Evolutionary conservation across 208 protist genomes (phyloP).

Genomic region (Wallacemonas rigidus): DNA sequence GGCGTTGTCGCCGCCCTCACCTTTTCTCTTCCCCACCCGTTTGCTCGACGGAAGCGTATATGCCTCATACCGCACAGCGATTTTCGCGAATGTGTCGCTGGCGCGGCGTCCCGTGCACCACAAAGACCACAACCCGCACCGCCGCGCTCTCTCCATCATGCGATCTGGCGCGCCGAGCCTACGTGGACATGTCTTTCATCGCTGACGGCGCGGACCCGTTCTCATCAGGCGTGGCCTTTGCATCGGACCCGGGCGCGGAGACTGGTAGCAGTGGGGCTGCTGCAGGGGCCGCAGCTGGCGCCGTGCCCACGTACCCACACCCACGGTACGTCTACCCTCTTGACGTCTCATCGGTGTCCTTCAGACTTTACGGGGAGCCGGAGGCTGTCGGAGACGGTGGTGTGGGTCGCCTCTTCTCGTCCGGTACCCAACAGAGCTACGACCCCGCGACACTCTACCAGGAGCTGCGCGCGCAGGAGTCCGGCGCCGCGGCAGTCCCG

Average conservation of each 20-base stretch:
- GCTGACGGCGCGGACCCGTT: conserved; percentile 16
- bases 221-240: conserved; percentile 17
- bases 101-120: background rate
- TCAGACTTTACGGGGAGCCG: conserved; percentile 66
- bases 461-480: conserved; percentile 46
- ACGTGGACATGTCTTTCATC: conserved; percentile 22
- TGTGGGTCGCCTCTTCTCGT: conserved; percentile 55
- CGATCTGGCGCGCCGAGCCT: conserved; percentile 13
- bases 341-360: conserved; percentile 26
- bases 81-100: too few relatives aligned
- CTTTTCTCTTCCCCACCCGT: too few relatives aligned
- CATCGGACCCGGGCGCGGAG: background rate
- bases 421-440: conserved; percentile 50
- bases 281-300: background rate
- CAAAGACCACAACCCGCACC: background rate
- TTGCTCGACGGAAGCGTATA: too few relatives aligned
- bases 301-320: conserved; percentile 4
- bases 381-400: conserved; percentile 31
- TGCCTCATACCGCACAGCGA: too few relatives aligned
- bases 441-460: conserved; percentile 51
- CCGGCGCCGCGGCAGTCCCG: conserved; percentile 19
- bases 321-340: conserved; percentile 48
- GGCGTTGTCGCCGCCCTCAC: too few relatives aligned
- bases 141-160: background rate
- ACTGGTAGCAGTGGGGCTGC: background rate